Evolutionary conservation across 257 asterid species (phyloP).

Genomic region (Rehmannia glutinosa): DNA sequence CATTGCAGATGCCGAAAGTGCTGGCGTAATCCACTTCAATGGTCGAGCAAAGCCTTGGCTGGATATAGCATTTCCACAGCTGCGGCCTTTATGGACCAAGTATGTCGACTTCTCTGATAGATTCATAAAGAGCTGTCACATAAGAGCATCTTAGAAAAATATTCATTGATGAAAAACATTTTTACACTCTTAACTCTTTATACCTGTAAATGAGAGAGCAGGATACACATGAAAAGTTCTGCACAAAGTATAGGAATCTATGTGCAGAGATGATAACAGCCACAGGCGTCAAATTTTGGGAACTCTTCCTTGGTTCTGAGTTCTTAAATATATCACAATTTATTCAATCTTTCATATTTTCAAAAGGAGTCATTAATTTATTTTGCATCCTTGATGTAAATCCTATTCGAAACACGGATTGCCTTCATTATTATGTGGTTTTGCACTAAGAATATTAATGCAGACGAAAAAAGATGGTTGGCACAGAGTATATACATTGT

Average conservation of each 20-base stretch:
- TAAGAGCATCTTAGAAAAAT: constrained; percentile 42
- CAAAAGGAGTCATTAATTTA: not conserved
- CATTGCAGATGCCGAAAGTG: constrained; percentile 49
- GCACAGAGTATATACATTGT: not conserved
- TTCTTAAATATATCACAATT: constrained; percentile 7
- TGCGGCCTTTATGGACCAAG: constrained; percentile 63
- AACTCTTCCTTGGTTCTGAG: constrained; percentile 26
- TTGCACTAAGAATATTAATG: no score
- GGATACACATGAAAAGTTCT: constrained; percentile 27
- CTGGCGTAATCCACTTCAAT: constrained; percentile 80
- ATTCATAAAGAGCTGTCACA: constrained; percentile 67
- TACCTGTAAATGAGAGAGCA: constrained; percentile 30
- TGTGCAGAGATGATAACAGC: constrained; percentile 22
- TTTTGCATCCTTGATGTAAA: no score
- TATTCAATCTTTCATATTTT: not conserved
- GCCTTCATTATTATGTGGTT: not conserved
- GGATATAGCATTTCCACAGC: constrained; percentile 77
- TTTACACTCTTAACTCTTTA: constrained; percentile 13
- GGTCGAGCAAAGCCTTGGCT: constrained; percentile 96
- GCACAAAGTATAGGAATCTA: constrained; percentile 15
- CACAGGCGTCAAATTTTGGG: constrained; percentile 31
- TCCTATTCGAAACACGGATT: not conserved
- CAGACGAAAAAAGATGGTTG: not conserved
- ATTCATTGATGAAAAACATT: constrained; percentile 7
- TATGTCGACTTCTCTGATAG: constrained; percentile 60